phyloP scores from a whole-genome alignment of 2,329 filamentous ascomycete species.

The Mycocentrospora acerina region DNA sequence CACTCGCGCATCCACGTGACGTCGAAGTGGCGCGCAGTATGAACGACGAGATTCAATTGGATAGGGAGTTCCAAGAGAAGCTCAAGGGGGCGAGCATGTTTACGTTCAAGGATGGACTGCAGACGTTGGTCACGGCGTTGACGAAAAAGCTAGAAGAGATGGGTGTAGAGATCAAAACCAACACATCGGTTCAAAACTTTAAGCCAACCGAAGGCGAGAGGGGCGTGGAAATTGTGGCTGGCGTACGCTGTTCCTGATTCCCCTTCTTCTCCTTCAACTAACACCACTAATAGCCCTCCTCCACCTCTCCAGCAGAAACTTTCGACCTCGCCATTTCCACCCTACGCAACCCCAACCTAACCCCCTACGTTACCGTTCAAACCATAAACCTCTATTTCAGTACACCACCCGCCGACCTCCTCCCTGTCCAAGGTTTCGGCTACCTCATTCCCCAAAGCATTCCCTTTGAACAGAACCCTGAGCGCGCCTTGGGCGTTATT shows the following conservation, averaged over 20 bases:
- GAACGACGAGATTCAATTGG: constrained; percentile 39
- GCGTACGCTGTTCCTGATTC: constrained; percentile 17
- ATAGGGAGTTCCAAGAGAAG: constrained; percentile 32
- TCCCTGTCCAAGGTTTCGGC: constrained; percentile 75
- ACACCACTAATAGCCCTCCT: constrained; percentile 13
- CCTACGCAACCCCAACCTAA: constrained; percentile 49
- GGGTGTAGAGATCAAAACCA: constrained; percentile 43
- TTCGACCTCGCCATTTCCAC: constrained; percentile 37
- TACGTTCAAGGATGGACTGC: constrained; percentile 48
- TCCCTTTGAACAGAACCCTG: constrained; percentile 71
- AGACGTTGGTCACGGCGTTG: constrained; percentile 42
- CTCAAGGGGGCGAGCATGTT: constrained; percentile 43
- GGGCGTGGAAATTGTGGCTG: constrained; percentile 25
- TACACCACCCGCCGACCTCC: constrained; percentile 55
- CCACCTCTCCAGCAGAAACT: constrained; percentile 14
- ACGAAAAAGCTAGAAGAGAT: constrained; percentile 39
- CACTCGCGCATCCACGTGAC: constrained; percentile 25
- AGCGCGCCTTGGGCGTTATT: constrained; percentile 84
- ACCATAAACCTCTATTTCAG: constrained; percentile 88
- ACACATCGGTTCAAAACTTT: constrained; percentile 28
- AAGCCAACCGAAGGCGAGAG: constrained; percentile 12
- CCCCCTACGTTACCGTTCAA: constrained; percentile 77
- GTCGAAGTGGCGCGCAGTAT: constrained; percentile 24
- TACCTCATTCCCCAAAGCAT: constrained; percentile 84
- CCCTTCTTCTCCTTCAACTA: constrained; percentile 3